Evolutionary conservation across 1,284 basidiomycete species (phyloP).

Genomic region (Marasmius tenuissimus): DNA sequence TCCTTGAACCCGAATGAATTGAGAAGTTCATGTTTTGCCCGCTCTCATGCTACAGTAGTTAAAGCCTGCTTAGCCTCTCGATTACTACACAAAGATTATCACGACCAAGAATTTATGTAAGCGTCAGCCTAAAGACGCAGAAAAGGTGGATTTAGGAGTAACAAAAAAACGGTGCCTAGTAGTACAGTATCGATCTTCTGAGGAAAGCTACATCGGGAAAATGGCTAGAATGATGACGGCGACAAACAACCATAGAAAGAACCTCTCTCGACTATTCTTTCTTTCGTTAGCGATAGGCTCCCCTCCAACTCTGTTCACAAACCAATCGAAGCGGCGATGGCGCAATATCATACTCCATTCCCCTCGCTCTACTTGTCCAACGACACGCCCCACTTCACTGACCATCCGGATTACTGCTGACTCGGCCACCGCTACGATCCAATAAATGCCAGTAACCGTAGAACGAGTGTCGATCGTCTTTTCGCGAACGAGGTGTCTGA

Average conservation of each 20-base stretch:
- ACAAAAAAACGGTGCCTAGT: no score
- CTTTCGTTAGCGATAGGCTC: slow-evolving; percentile 45
- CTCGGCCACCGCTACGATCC: slow-evolving; percentile 45
- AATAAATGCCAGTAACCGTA: slow-evolving; percentile 34
- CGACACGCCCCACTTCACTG: slow-evolving; percentile 48
- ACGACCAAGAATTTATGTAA: no score
- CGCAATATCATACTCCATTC: slow-evolving; percentile 38
- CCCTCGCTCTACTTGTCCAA: slow-evolving; percentile 44
- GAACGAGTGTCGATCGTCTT: slow-evolving; percentile 29
- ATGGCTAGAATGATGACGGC: not conserved
- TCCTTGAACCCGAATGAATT: no score
- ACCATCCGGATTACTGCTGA: slow-evolving; percentile 49
- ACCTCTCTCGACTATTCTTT: slow-evolving; percentile 27
- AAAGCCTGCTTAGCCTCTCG: no score
- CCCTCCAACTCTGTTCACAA: slow-evolving; percentile 39
- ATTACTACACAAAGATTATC: no score
- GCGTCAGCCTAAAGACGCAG: no score
- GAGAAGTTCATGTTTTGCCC: no score
- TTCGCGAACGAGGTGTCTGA: slow-evolving; percentile 46
- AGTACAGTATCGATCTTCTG: no score
- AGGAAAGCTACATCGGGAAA: not conserved
- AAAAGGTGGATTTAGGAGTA: no score
- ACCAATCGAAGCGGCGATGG: slow-evolving; percentile 53
- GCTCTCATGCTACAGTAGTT: no score
- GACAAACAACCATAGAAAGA: not conserved